Percentiles rank a stretch among this genome's conserved stretches.
These are phyloP conservation scores for Suhomyces kilbournensis DNA, from an alignment of 805 yeast species.

Conservation along the genomic window DNA sequence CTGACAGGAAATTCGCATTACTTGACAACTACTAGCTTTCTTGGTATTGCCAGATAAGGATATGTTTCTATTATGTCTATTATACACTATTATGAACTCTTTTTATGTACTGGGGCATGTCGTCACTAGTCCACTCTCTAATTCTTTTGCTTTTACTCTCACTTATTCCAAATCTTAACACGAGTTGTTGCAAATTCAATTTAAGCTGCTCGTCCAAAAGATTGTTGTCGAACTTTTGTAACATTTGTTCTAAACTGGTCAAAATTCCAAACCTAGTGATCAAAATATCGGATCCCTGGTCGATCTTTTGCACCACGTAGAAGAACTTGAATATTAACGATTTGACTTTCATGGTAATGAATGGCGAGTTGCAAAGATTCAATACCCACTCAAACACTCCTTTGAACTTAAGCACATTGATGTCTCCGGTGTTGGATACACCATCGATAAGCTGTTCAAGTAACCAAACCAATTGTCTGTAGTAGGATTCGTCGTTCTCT, in stretches of 20 bases:
- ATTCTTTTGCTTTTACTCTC: conserved; percentile 51
- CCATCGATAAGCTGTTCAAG: conserved; percentile 48
- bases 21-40: too few species aligned
- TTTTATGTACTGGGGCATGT: conserved; percentile 46
- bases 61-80: not conserved
- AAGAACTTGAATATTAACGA: conserved; percentile 41
- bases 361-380: conserved; percentile 53
- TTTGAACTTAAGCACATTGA: conserved; percentile 47
- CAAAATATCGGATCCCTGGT: conserved; percentile 56
- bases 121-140: conserved; percentile 58
- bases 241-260: conserved; percentile 19
- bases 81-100: conserved; percentile 15
- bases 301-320: conserved; percentile 47
- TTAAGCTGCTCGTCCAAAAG: conserved; percentile 27
- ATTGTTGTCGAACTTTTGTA: conserved; percentile 6
- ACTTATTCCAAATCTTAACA: conserved; percentile 42
- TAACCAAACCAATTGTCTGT: conserved; percentile 66
- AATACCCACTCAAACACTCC: conserved; percentile 68
- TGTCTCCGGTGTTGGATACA: conserved; percentile 47
- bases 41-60: not conserved
- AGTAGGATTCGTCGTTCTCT: conserved; percentile 48
- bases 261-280: conserved; percentile 54
- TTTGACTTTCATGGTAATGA: conserved; percentile 38
- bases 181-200: conserved; percentile 46
- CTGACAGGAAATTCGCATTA: too few species aligned